phyloP scores from a whole-genome alignment of 1,284 basidiomycete species.

The Sanghuangporus baumii region DNA sequence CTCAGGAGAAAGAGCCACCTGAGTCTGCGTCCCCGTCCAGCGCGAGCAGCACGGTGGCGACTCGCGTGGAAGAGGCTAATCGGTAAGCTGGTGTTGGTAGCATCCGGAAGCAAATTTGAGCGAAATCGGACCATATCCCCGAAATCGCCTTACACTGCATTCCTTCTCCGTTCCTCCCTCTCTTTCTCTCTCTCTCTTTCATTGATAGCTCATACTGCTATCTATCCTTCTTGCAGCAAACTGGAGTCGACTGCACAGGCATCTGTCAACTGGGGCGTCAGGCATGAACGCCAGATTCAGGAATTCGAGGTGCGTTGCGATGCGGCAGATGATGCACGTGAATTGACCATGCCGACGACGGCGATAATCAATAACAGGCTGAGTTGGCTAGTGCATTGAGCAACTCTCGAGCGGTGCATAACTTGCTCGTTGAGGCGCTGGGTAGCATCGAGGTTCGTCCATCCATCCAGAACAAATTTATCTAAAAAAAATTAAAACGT shows the following conservation, averaged over 20 bases:
- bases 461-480: not conserved
- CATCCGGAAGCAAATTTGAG: not conserved
- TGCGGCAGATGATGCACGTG: too few relatives aligned
- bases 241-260: constrained; percentile 24
- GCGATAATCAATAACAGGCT: constrained; percentile 32
- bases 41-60: not conserved
- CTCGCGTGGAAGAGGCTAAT: not conserved
- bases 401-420: constrained; percentile 66
- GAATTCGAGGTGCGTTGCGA: constrained; percentile 51
- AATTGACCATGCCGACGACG: too few relatives aligned
- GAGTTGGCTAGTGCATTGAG: constrained; percentile 61
- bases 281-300: constrained; percentile 61
- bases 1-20: not conserved
- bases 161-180: not conserved
- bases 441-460: constrained; percentile 48
- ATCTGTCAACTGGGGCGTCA: constrained; percentile 43
- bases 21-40: not conserved
- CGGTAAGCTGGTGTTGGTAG: not conserved
- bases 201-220: not conserved
- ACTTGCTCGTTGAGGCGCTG: constrained; percentile 55
- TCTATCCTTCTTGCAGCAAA: not conserved
- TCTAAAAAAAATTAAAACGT: not conserved
- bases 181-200: not conserved
- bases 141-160: too few relatives aligned
- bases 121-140: too few relatives aligned